These are phyloP conservation scores for Macrophomina pseudophaseolina DNA, from an alignment of 2,329 filamentous ascomycete species.

Conservation along the genomic window DNA sequence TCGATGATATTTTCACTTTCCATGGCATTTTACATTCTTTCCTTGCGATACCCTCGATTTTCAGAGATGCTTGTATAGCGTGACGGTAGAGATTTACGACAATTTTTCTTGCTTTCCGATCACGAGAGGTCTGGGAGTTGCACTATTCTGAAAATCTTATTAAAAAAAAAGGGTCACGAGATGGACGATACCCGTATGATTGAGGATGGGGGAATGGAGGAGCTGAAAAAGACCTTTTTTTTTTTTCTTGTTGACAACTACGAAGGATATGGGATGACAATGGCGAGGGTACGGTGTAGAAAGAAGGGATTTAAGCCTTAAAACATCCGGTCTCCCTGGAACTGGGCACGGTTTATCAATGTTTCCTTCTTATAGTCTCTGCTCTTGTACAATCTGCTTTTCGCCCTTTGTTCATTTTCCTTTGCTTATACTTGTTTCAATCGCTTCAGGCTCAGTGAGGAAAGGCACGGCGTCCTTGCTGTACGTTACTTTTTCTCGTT, in stretches of 20 bases:
- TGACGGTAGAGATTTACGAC: slow-evolving; percentile 9
- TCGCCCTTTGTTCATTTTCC: no score
- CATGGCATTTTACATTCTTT: slow-evolving; percentile 15
- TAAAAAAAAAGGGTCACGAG: not conserved
- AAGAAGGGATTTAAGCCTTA: no score
- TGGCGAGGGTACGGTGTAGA: no score
- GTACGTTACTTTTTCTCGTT: no score
- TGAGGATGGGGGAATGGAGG: not conserved
- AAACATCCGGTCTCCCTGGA: no score
- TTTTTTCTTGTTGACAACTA: not conserved
- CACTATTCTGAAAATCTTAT: not conserved
- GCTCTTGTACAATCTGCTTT: no score
- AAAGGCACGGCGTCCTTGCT: no score
- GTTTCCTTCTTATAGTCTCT: no score
- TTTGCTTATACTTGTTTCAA: no score
- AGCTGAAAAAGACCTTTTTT: not conserved
- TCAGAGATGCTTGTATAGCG: slow-evolving; percentile 19
- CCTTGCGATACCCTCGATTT: slow-evolving; percentile 20
- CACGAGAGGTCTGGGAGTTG: not conserved
- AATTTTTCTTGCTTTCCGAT: slow-evolving; percentile 3
- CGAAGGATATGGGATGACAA: no score
- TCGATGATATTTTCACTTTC: not conserved
- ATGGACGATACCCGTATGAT: not conserved
- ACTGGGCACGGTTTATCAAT: no score
- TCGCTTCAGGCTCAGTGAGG: no score